phyloP scores from a whole-genome alignment of 2,329 filamentous ascomycete genomes.

The Elsinoe batatas region DNA sequence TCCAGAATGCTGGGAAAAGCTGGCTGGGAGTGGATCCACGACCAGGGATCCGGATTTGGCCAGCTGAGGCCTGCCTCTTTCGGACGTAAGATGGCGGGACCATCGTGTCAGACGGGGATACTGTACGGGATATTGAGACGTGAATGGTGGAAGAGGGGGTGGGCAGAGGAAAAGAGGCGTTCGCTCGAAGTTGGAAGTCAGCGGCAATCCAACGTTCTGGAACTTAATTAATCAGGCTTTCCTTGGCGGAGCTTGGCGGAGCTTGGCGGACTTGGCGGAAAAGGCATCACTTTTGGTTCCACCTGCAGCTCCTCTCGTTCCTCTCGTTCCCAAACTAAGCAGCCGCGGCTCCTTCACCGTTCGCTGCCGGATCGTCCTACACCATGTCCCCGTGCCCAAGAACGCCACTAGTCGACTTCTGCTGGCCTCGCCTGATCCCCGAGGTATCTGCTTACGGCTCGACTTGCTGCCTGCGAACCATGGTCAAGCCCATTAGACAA shows the following conservation, averaged over 20 bases:
- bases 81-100: neutral
- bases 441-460: neutral
- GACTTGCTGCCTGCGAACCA: constrained; percentile 4
- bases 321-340: neutral
- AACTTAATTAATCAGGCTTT: neutral
- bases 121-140: neutral
- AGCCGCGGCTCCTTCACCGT: neutral
- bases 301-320: too few relatives aligned
- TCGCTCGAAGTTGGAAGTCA: neutral
- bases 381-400: neutral
- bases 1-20: constrained; percentile 7
- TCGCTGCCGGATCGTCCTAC: neutral
- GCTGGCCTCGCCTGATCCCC: neutral
- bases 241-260: neutral
- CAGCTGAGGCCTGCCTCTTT: neutral
- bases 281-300: too few relatives aligned
- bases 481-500: neutral
- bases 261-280: neutral
- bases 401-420: neutral
- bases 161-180: constrained; percentile 3
- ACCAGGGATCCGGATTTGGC: neutral
- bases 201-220: constrained; percentile 2
- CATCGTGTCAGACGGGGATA: neutral
- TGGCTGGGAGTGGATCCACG: neutral
- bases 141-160: constrained; percentile 4